Evolutionary conservation across 73 alveolate species (phyloP).

Genomic region (Halteria grandinella): DNA sequence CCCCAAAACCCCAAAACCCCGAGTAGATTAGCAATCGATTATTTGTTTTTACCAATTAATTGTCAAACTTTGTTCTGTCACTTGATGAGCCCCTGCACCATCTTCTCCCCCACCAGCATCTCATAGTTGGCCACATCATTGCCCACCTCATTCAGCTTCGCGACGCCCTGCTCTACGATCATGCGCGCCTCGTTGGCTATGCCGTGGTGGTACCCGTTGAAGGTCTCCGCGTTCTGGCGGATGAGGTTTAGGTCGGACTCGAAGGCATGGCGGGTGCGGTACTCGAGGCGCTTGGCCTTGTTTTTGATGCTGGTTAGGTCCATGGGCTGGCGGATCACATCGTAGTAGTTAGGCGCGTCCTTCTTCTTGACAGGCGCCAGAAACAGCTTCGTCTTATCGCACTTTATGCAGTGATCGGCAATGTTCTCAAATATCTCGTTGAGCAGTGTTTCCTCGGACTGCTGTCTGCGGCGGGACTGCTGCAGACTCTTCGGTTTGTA

Average conservation of each 20-base stretch:
- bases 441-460: conserved; percentile 25
- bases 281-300: conserved; percentile 69
- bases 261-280: conserved; percentile 36
- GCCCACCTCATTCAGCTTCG: neutral
- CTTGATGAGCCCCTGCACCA: neutral
- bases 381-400: conserved; percentile 62
- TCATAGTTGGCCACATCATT: conserved; percentile 11
- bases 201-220: conserved; percentile 50
- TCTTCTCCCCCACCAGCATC: conserved; percentile 29
- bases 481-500: conserved; percentile 19
- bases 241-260: conserved; percentile 50
- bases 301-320: conserved; percentile 83
- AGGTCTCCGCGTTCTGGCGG: conserved; percentile 54
- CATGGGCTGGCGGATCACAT: conserved; percentile 86
- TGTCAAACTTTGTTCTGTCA: neutral
- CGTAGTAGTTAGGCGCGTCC: conserved; percentile 85
- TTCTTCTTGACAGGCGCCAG: conserved; percentile 65
- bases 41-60: neutral
- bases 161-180: conserved; percentile 30
- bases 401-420: conserved; percentile 52
- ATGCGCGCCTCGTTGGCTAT: conserved; percentile 38
- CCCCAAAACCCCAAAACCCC: too few relatives aligned
- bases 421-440: conserved; percentile 27
- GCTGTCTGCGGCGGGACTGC: conserved; percentile 18
- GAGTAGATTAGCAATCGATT: neutral